Conservation (phyloP, 2,329 filamentous ascomycete species). For the Gyromitra esculenta region DNA sequence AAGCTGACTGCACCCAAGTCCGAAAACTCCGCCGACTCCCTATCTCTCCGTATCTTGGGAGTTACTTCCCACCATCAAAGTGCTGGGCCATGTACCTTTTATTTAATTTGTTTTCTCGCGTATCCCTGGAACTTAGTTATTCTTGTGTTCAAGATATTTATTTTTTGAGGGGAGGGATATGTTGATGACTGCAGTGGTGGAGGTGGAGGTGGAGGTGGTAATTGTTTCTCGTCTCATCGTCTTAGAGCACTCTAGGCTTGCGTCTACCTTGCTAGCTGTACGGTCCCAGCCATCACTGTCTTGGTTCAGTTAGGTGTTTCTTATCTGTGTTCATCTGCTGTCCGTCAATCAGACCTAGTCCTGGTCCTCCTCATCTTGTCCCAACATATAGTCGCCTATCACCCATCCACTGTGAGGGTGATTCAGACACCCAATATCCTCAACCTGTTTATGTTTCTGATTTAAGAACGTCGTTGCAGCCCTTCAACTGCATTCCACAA, state of each 20-base stretch:
- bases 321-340: constrained; percentile 47
- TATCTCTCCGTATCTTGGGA: constrained; percentile 28
- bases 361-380: constrained; percentile 41
- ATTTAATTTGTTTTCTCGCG: background rate
- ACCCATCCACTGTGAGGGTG: constrained; percentile 20
- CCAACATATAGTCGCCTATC: constrained; percentile 33
- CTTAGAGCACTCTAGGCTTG: background rate
- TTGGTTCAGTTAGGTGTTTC: constrained; percentile 45
- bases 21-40: constrained; percentile 30
- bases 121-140: background rate
- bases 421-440: constrained; percentile 20
- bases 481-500: constrained; percentile 2
- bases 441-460: constrained; percentile 10
- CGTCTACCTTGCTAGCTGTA: constrained; percentile 18
- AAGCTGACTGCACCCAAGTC: constrained; percentile 4
- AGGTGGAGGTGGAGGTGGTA: background rate
- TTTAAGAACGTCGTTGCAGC: background rate
- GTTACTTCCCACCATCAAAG: constrained; percentile 4
- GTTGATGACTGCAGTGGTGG: constrained; percentile 4
- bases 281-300: constrained; percentile 37
- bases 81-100: background rate
- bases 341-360: constrained; percentile 32
- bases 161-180: background rate
- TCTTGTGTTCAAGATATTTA: constrained; percentile 3
- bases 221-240: constrained; percentile 39